Evolutionary conservation across 2,329 filamentous ascomycete genomes (phyloP), one percentile per base, ranked within the genome.

Genomic region (Aspergillus ruber): DNA sequence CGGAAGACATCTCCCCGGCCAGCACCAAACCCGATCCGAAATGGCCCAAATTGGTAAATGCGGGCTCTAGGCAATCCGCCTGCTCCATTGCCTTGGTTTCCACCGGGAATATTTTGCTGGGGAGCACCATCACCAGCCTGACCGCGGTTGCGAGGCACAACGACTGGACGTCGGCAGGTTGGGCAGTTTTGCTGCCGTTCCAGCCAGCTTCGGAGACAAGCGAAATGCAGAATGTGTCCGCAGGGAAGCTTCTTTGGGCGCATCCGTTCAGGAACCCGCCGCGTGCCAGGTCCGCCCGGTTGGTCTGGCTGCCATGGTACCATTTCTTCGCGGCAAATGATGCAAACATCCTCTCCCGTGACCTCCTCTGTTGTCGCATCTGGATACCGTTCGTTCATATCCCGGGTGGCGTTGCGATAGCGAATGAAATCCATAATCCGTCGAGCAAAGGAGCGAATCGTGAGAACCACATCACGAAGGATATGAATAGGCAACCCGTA

Each of bases 271-370:
- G 94, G 84, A 47, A 86, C 77, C 42, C 67, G 64, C 50, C 58
- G 56, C 41, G 43, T 59, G 56, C n/a, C 56, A 60, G 57, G 59
- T 46, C 62, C 63, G 20, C 54, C 70, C 39, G 71, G 69, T 40
- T 63, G 67, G 35, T 64, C 67, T 35, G 75, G 76, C 29, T 74
- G 75, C 87, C 89, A 95, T 1, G 85, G 83, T 29, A 82, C 81
- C 93, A 98, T 98, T 55, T 94, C 88, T 66, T 98, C 93, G 51
- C 93, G 83, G 68, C 93, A 98, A 47, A 98, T 95, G 58, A 98
- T 98, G 68, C 93, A 98, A 2, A 93, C 94, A 60, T 94, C 89
- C 64, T 96, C 91, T 43, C 87, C 79, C 23, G 77, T 75, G 20
- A 98, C 81, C 55, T 98, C 91, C 56, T 94, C 88, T 2, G 81